These are phyloP conservation scores for Lipomyces yarrowii DNA, from an alignment of 1,139 yeast species.

Conservation along the genomic window DNA sequence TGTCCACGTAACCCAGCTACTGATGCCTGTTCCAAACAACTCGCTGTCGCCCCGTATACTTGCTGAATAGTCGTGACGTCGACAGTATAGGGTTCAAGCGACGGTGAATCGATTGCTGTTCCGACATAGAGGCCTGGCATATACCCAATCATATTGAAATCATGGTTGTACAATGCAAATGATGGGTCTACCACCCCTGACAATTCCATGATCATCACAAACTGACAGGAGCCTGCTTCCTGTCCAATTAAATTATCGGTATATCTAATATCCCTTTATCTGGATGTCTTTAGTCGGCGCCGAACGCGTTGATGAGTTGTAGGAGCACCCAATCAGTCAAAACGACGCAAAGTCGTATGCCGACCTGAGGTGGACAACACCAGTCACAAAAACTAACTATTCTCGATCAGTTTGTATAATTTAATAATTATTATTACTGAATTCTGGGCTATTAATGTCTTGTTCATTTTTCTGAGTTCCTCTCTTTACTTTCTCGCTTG, in stretches of 20 bases:
- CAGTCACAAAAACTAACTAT: too few relatives aligned
- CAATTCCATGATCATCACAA: neutral
- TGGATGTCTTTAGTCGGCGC: too few relatives aligned
- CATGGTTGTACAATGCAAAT: neutral
- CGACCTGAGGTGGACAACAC: too few relatives aligned
- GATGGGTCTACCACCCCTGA: neutral
- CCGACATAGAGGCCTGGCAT: neutral
- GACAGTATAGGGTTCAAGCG: neutral
- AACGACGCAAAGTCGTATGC: too few relatives aligned
- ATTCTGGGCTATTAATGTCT: too few relatives aligned
- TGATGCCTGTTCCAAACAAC: neutral
- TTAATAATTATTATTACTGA: too few relatives aligned
- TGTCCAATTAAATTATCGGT: neutral
- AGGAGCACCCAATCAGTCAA: too few relatives aligned
- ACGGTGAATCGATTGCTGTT: neutral
- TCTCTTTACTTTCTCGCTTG: too few relatives aligned
- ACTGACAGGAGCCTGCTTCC: neutral
- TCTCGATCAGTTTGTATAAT: too few relatives aligned
- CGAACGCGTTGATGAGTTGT: too few relatives aligned
- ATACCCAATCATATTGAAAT: neutral
- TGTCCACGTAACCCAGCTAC: neutral
- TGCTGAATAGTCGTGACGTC: neutral
- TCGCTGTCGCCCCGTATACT: neutral
- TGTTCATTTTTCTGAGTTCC: too few relatives aligned
- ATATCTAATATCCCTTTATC: too few relatives aligned